Evolutionary conservation across 805 yeast genomes (phyloP), one percentile per base, ranked within the genome.

Genomic region (Kurtzmaniella cleridarum): DNA sequence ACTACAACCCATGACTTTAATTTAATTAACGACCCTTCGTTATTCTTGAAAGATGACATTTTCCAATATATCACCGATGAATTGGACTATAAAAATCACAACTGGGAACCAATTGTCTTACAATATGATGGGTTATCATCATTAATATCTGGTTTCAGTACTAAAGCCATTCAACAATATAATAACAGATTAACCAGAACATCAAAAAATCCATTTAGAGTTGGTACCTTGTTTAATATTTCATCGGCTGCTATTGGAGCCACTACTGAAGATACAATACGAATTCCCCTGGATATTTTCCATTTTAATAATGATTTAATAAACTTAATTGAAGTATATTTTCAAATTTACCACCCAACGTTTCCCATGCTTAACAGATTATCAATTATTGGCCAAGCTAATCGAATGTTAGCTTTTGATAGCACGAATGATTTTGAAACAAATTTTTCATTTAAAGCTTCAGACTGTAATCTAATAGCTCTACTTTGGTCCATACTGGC

Each of bases 31-130:
- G 52, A 48, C 32, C 50, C 52, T 3, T 42, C 52, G 3, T 42
- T 40, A 30, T 41, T 46, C 24, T 34, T 47, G 30, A 44, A 43
- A 15, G 46, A 47, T 30, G 55, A 50, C 32, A 46, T 47, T 23
- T 48, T 50, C 41, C 54, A 47, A 35, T 37, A 37, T 41, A 32
- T 39, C 5, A 37, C 43, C 81, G 53, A 49, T 30, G 53, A 50
- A 28, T 31, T 45, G 15, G 48, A 41, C 5, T 20, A 32, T 16
- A 24, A 20, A 12, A 29, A 31, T 13, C 43, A 44, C 5, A 30
- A 32, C 15, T 41, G 48, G 47, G 45, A 46, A 18, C 52, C 57
- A 1, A 49, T 49, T 3, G 51, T 51, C 2, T 40, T 52, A 30
- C 54, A 49, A 36, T 52, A 45, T 27, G 51, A 53, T 34, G 57